These are phyloP conservation scores for Kwoniella bestiolae DNA, from an alignment of 768 basidiomycete species.

Conservation along the genomic window DNA sequence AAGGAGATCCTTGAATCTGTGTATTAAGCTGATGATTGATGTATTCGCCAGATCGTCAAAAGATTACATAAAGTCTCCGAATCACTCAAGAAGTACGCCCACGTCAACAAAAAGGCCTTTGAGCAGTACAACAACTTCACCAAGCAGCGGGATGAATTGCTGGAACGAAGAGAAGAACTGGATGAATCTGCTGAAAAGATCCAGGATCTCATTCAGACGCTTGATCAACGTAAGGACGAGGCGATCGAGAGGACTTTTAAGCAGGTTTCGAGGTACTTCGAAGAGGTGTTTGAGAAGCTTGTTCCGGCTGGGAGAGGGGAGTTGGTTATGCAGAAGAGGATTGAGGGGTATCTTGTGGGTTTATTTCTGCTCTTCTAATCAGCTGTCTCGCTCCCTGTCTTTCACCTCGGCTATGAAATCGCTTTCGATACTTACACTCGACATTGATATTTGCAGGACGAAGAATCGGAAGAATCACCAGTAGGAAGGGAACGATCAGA, in stretches of 20 bases:
- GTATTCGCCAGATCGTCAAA: constrained; percentile 75
- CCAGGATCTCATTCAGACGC: constrained; percentile 85
- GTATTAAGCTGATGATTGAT: no score
- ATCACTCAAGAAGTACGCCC: constrained; percentile 90
- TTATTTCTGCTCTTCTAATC: not conserved
- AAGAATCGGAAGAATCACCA: constrained; percentile 54
- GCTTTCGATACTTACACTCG: no score
- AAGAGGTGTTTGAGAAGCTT: constrained; percentile 93
- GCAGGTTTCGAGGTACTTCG: constrained; percentile 95
- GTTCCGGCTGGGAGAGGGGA: constrained; percentile 91
- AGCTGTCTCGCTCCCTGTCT: no score
- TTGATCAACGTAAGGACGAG: constrained; percentile 97
- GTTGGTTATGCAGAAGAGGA: constrained; percentile 86
- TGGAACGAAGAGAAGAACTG: constrained; percentile 84
- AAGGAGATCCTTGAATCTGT: no score
- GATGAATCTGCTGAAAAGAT: constrained; percentile 88
- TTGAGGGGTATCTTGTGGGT: constrained; percentile 70
- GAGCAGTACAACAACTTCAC: constrained; percentile 98
- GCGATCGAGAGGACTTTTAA: constrained; percentile 98
- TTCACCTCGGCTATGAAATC: no score
- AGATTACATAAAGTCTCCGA: constrained; percentile 92
- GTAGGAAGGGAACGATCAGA: constrained; percentile 39
- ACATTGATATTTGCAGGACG: constrained; percentile 40
- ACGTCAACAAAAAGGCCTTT: constrained; percentile 99
- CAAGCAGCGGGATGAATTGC: constrained; percentile 90